Evolutionary conservation across 768 basidiomycete species (phyloP).

Genomic region (Coprinellus aureogranulatus): DNA sequence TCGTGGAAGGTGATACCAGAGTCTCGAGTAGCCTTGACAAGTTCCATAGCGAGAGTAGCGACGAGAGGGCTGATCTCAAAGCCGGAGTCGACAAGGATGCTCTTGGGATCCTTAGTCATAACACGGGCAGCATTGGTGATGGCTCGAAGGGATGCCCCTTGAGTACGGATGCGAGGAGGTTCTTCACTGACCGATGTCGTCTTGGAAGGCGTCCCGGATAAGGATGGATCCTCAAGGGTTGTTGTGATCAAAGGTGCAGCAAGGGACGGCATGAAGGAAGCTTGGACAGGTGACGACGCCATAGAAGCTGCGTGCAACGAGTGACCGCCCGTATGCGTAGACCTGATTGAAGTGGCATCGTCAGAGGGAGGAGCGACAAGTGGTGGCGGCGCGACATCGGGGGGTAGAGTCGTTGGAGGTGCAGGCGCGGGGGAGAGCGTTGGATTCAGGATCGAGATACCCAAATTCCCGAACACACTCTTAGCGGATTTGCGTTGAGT

Average conservation of each 20-base stretch:
- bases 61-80: constrained; percentile 61
- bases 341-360: not conserved
- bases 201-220: constrained; percentile 17
- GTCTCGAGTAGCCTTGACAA: constrained; percentile 68
- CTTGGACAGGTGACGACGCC: constrained; percentile 39
- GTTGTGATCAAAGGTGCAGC: constrained; percentile 47
- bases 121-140: constrained; percentile 82
- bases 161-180: constrained; percentile 30
- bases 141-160: constrained; percentile 70
- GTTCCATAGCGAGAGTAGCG: constrained; percentile 59
- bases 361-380: not conserved
- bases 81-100: constrained; percentile 72
- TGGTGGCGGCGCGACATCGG: not conserved
- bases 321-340: not conserved
- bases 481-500: constrained; percentile 46
- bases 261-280: constrained; percentile 37
- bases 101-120: constrained; percentile 78
- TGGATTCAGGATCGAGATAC: constrained; percentile 66
- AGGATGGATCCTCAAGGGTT: constrained; percentile 27
- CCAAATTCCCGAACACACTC: constrained; percentile 71
- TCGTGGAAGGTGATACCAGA: constrained; percentile 51
- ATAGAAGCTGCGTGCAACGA: constrained; percentile 26
- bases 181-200: constrained; percentile 17
- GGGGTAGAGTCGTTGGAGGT: not conserved
- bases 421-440: constrained; percentile 21